Evolutionary conservation across 2,329 filamentous ascomycete species (phyloP), one percentile per base, ranked within the genome.

Genomic region (Cercospora zeae-maydis): DNA sequence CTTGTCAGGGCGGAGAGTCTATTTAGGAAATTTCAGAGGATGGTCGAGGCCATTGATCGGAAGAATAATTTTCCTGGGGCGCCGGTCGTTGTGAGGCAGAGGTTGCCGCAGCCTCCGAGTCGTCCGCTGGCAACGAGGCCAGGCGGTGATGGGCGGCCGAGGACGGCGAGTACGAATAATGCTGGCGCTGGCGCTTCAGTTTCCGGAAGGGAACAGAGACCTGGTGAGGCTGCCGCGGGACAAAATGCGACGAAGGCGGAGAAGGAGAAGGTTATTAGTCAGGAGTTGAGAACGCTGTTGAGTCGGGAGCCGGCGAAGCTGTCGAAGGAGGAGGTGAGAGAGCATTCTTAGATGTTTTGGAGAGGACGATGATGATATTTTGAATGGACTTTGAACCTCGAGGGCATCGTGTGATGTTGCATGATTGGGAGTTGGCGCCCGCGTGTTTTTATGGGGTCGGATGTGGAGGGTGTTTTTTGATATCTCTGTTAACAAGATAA

Each of bases 11-110:
- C 95, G 10, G 95, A 99, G 77, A 85, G 87, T 0, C 85, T 99
- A 2, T 99, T 96, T 81, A 87, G 86, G 66, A 88, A 90, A 55
- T 99, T 96, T 77, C 88, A 96, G 72, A 85, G 92, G 49, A 88
- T 91, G 1, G 89, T 99, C 10, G 92, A 98, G 72, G 90, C 91
- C 0, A 88, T 96, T 36, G 96, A 99, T 77, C 93, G 95, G 79
- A 96, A 95, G 76, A 83, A 88, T 57, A 92, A 91, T 72, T 96
- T 96, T 70, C 92, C 92, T 0, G 79, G 81, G 4, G 75, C 79
- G 3, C 79, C 81, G 2, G 73, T 74, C 36, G 75, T 80, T 3
- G 14, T 59, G 24, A 75, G 81, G 45, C 82, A 84, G 67, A 78
- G 84, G 37, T 80, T 81, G 59, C 77, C 80, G 13, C 63, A 67